Evolutionary conservation across 2,329 filamentous ascomycete genomes (phyloP).

Genomic region (Venturia carpophila): DNA sequence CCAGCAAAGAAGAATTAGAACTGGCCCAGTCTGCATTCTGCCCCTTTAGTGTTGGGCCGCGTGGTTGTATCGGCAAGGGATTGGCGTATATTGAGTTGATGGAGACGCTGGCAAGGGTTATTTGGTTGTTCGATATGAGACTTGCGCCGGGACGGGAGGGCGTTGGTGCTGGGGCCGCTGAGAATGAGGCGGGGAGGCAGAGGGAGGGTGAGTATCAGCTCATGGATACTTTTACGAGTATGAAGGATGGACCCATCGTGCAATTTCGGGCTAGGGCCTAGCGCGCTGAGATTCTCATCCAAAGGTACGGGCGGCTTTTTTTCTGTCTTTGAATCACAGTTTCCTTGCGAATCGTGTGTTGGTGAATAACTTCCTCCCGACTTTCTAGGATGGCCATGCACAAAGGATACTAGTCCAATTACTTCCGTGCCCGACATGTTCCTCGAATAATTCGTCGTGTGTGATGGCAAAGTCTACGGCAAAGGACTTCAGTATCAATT

Average conservation of each 20-base stretch:
- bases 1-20: constrained; percentile 16
- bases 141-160: constrained; percentile 23
- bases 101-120: constrained; percentile 51
- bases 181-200: constrained; percentile 48
- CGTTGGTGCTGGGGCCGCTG: constrained; percentile 39
- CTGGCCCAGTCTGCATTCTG: constrained; percentile 62
- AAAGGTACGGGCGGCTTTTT: no score
- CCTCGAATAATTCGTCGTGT: no score
- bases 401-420: no score
- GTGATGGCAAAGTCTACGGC: no score
- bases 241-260: constrained; percentile 63
- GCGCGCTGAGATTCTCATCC: not conserved
- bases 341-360: not conserved
- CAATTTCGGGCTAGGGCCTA: constrained; percentile 36
- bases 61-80: constrained; percentile 65
- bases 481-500: no score
- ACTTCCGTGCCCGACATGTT: no score
- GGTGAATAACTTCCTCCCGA: not conserved
- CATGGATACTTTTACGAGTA: constrained; percentile 63
- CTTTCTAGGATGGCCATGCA: no score
- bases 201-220: constrained; percentile 58
- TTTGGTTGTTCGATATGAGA: constrained; percentile 54
- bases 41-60: constrained; percentile 62
- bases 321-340: no score
- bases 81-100: constrained; percentile 61